Base-by-base conservation (phyloP, 2,329 filamentous ascomycete genomes). In the Ophiostoma tasmaniense region DNA sequence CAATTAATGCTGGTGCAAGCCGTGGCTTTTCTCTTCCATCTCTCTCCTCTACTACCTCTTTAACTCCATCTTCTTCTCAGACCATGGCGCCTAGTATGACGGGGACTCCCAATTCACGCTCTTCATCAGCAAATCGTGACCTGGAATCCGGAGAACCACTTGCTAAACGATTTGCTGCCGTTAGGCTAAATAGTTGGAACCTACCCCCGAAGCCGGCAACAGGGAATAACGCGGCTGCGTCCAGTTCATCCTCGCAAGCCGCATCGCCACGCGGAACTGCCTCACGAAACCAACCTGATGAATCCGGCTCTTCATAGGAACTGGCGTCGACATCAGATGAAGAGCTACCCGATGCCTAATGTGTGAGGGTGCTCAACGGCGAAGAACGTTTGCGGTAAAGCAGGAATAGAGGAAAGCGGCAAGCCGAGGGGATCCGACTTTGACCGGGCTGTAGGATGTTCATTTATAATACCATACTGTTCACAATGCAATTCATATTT, bases 121-220 rank as follows among this genome's bases (percentile, higher is more conserved):
- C 74, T 72, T 73, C 70, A 71, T 73, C 74, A 42, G 77, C 78
- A 70, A 45, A 72, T 52, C 59, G 59, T 62, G 59, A 62, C 59
- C 30, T 62, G 14, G 72, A 74, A 67, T 78, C 79, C 73, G 82
- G 80, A 77, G 82, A 84, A 80, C 83, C 82, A 73, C 83, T 87
- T 83, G 83, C 85, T 87, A 88, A 88, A 81, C 82, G 84, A 80
- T 84, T 88, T 85, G 84, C 84, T 83, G 83, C 84, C 80, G 84
- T 87, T 84, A 88, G 85, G 83, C 82, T 86, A 79, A 85, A 84
- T 76, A 81, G 62, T 30, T 62, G 59, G 59, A 37, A 59, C 42
- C 55, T 45, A 28, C 52, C 67, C 66, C 59, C 59, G 6, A 33
- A 35, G 20, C 6, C 30, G 59, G 30, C 35, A 14, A 13, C 59